Conservation (phyloP, 163 green algal species). For the Chlorella variabilis region DNA sequence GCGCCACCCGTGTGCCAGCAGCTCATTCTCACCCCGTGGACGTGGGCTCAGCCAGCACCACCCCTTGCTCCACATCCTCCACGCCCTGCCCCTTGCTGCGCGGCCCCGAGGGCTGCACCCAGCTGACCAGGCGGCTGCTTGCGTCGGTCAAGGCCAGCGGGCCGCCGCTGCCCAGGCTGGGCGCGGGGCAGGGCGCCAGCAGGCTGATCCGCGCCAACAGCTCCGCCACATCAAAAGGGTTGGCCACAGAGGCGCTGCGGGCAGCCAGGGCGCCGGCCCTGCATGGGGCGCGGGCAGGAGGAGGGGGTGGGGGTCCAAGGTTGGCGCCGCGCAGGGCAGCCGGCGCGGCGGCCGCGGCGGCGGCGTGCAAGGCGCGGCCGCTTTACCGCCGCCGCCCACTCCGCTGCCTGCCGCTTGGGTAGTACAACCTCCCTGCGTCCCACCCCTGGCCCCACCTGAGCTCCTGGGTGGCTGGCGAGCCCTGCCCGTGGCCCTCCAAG, state of each 20-base stretch:
- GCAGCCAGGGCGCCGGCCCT: not conserved
- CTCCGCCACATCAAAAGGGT: not conserved
- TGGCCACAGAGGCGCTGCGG: not conserved
- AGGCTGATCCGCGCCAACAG: not conserved
- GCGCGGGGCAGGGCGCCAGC: not conserved
- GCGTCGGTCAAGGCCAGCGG: not conserved
- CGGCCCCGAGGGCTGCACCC: slow-evolving; percentile 33
- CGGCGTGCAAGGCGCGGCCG: not conserved
- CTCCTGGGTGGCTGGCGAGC: not conserved
- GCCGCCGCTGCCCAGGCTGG: not conserved
- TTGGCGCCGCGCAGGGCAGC: not conserved
- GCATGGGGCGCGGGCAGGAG: not conserved
- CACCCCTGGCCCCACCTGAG: not conserved
- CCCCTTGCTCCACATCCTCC: slow-evolving; percentile 42
- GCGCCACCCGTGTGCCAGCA: not conserved
- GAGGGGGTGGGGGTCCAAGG: not conserved
- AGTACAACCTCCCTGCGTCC: not conserved
- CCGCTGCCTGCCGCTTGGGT: too few relatives aligned
- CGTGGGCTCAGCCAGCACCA: slow-evolving; percentile 21
- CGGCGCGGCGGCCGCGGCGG: not conserved
- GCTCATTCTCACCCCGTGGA: slow-evolving; percentile 2
- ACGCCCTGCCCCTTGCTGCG: slow-evolving; percentile 32
- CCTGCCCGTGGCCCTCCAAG: slow-evolving; percentile 1
- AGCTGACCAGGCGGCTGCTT: not conserved
- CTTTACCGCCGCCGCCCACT: too few relatives aligned